Evolutionary conservation across 1,139 yeast species (phyloP).

Genomic region (Saccharomyces uvarum): DNA sequence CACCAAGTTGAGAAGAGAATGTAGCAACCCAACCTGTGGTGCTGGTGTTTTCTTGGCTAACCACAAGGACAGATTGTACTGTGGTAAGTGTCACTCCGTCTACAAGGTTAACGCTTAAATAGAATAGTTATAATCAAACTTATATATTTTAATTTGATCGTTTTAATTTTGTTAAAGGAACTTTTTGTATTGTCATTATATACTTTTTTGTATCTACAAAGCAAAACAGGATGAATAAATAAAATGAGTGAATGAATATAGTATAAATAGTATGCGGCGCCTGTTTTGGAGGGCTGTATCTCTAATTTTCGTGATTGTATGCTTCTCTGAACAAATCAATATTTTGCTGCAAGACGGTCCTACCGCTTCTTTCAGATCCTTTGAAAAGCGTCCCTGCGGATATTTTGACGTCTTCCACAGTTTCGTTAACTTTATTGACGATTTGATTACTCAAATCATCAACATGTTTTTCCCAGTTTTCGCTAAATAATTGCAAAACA

Average conservation of each 20-base stretch:
- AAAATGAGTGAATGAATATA: not conserved
- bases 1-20: conserved; percentile 98
- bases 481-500: conserved; percentile 52
- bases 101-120: conserved; percentile 37
- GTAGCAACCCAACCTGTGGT: conserved; percentile 91
- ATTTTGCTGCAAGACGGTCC: conserved; percentile 23
- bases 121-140: conserved; percentile 3
- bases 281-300: not conserved
- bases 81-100: conserved; percentile 99
- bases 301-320: conserved; percentile 19
- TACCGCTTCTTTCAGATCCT: conserved; percentile 28
- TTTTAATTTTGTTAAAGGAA: not conserved
- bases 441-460: conserved; percentile 24
- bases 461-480: conserved; percentile 43
- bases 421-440: conserved; percentile 26
- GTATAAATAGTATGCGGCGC: not conserved
- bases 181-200: not conserved
- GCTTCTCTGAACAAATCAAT: conserved; percentile 30
- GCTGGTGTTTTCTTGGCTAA: conserved; percentile 99
- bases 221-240: not conserved
- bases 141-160: conserved; percentile 3
- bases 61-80: conserved; percentile 98
- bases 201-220: not conserved
- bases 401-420: conserved; percentile 27
- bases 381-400: conserved; percentile 25